Evolutionary conservation across 257 asterid species (phyloP), one percentile per base, ranked within the genome.

Genomic region (Hygrophila difformis): DNA sequence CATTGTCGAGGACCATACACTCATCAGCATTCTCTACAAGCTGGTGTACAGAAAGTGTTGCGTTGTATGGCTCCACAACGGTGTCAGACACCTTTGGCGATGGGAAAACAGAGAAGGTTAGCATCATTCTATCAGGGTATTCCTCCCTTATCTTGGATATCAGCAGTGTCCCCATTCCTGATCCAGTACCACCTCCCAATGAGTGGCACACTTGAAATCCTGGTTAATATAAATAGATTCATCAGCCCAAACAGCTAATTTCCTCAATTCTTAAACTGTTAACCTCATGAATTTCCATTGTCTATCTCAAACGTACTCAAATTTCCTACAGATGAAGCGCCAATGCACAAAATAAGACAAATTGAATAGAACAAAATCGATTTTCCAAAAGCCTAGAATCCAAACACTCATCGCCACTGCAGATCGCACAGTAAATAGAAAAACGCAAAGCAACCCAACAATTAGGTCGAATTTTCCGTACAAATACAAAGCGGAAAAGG

Each of bases 121-220:
- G 35, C 78, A 71, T 71, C 78, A 71, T 71, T 18, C 78, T 64
- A 41, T 71, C 78, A 11, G 78, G 78, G 51, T 66, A 71, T 55
- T 71, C 78, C 49, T 71, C 78, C 44, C 78, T 62, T 34, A 71
- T 71, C 74, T 71, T 71, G 44, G 78, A 71, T 51, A 71, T 71
- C 47, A 71, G 45, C 0, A 71, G 68, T 15, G 78, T 71, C 42
- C 78, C 78, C 78, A 71, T 71, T 21, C 78, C 78, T 20, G 78
- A 71, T 18, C 78, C 78, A 0, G 78, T 71, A 18, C 78, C 78
- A 18, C 78, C 78, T 42, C 78, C 78, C 69, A 72, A 42, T 23
- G 78, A 71, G 59, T 72, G 78, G n/a, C 78, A 72, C 28, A 72
- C 74, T 53, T 72, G 78, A 57, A 72, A 72, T 18, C 78, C 78